These are phyloP conservation scores for Phyllosticta citriasiana DNA, from an alignment of 2,329 filamentous ascomycete species.

Conservation along the genomic window DNA sequence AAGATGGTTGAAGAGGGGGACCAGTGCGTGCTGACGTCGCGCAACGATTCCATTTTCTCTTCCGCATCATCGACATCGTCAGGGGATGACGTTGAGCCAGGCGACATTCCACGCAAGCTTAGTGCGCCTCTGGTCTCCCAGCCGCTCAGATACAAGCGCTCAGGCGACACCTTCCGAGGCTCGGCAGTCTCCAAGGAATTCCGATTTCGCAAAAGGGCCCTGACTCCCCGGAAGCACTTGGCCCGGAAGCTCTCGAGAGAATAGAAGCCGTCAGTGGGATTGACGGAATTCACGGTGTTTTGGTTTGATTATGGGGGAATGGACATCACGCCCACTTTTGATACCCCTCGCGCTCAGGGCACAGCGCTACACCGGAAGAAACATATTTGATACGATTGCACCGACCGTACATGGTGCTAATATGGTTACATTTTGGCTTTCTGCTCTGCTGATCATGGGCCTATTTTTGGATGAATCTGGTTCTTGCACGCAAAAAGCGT, in stretches of 20 bases:
- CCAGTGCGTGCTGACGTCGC: slow-evolving; percentile 25
- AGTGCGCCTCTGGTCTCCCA: slow-evolving; percentile 12
- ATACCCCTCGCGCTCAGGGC: slow-evolving; percentile 7
- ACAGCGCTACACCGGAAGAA: background rate
- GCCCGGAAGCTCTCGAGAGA: background rate
- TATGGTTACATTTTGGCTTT: background rate
- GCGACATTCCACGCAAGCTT: slow-evolving; percentile 22
- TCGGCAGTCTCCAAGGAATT: slow-evolving; percentile 20
- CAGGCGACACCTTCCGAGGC: slow-evolving; percentile 15
- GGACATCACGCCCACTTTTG: background rate
- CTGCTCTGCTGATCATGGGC: background rate
- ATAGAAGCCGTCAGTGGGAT: background rate
- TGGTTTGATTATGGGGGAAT: background rate
- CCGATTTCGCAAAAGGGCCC: slow-evolving; percentile 22
- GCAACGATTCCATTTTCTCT: slow-evolving; percentile 11
- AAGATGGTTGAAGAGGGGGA: slow-evolving; percentile 32
- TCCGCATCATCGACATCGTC: slow-evolving; percentile 1
- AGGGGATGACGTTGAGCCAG: slow-evolving; percentile 21
- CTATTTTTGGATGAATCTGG: background rate
- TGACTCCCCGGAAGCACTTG: background rate
- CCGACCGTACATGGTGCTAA: background rate
- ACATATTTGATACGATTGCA: background rate
- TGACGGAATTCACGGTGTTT: background rate
- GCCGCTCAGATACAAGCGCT: slow-evolving; percentile 18
- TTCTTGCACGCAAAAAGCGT: no score